Evolutionary conservation across 805 yeast genomes (phyloP), one percentile per base, ranked within the genome.

Genomic region (Wickerhamiella cacticola): DNA sequence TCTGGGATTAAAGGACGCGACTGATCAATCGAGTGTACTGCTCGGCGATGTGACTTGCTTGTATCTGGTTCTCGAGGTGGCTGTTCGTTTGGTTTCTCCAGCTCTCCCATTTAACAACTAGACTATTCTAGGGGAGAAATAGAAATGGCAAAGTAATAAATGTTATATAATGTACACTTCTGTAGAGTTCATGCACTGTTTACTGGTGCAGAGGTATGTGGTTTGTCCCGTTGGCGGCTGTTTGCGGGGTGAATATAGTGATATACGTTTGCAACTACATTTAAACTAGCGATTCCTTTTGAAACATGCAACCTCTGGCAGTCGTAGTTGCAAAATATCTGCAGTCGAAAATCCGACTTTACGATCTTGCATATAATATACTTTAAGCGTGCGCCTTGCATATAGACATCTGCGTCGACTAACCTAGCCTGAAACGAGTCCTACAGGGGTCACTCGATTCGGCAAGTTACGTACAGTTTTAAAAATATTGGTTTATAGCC

Each of bases 311-410:
- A 31, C 21, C 19, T 5, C 36, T 12, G 16, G 36, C 36, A 15
- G 36, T 31, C 6, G 5, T 19, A 31, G 36, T 9, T 31, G 19
- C 7, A 31, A 31, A 31, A 31, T 31, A 31, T 31, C 36, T 31
- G 36, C 36, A 31, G 19, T 4, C 18, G n/a, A 19, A 31, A 19
- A 31, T 31, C 16, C 36, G 5, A 5, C 13, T 31, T 19, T 10
- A 9, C 7, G 36, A 31, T 31, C 36, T 31, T 36, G 41, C 41
- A 36, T 22, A 19, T 22, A 22, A 19, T 36, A 36, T 21, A 36
- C 41, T 36, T 36, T 36, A 36, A 36, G 41, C 41, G 41, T 36
- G 41, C 41, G 25, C 41, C 25, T 6, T 36, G 41, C 41, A 36
- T 36, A 36, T 36, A 15, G 41, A 3, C 41, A 22, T 12, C 41